Evolutionary conservation across 805 yeast genomes (phyloP).

Genomic region (Yamadazyma laniorum): DNA sequence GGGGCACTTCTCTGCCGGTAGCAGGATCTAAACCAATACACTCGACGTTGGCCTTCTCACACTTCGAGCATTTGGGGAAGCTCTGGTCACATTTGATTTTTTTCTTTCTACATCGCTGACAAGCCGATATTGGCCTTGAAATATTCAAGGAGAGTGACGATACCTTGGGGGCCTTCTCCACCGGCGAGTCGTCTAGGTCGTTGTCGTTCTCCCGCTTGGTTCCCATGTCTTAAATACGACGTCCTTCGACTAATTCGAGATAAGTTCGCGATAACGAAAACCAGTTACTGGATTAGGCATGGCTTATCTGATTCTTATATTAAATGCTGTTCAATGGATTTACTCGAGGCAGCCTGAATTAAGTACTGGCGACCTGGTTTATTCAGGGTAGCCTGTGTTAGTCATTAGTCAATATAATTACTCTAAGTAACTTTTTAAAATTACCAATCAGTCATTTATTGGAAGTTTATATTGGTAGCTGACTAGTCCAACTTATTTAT

Average conservation of each 20-base stretch:
- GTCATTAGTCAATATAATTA: too few species aligned
- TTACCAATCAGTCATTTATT: too few species aligned
- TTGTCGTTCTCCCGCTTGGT: background rate
- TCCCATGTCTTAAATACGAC: background rate
- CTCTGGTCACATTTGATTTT: conserved; percentile 67
- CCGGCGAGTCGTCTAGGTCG: background rate
- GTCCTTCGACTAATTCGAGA: too few species aligned
- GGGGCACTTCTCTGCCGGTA: conserved; percentile 81
- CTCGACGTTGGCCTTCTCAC: conserved; percentile 62
- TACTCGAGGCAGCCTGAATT: too few species aligned
- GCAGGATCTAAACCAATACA: conserved; percentile 87
- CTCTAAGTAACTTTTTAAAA: too few species aligned
- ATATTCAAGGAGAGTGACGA: conserved; percentile 31
- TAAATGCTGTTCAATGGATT: too few species aligned
- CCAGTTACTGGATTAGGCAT: background rate
- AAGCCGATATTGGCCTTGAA: conserved; percentile 74
- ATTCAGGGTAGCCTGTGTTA: too few species aligned
- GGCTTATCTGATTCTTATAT: too few species aligned
- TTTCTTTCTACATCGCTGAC: conserved; percentile 74
- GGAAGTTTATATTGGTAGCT: too few species aligned
- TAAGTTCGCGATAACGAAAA: background rate
- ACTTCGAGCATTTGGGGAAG: conserved; percentile 64
- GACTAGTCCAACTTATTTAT: too few species aligned
- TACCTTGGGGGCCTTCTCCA: background rate
- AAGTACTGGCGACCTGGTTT: too few species aligned